These are phyloP conservation scores for Condylostoma magnum DNA, from an alignment of 169 alveolate species.

Conservation along the genomic window DNA sequence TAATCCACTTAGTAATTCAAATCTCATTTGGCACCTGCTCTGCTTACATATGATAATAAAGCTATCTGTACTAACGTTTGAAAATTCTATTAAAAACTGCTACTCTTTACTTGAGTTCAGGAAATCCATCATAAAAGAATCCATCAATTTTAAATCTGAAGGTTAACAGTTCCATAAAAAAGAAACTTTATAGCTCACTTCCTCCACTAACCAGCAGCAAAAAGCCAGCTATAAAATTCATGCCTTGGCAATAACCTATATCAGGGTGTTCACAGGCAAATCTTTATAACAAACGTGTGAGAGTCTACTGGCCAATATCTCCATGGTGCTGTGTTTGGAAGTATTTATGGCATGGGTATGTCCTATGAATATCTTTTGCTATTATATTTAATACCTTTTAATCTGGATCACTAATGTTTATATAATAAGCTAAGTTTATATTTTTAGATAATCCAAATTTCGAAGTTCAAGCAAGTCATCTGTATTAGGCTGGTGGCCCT, in stretches of 20 bases:
- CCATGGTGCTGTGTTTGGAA: too few species aligned
- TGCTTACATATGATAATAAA: neutral
- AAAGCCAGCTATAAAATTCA: conserved; percentile 19
- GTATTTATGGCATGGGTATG: too few species aligned
- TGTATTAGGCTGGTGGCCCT: too few species aligned
- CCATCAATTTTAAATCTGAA: neutral
- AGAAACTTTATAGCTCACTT: neutral
- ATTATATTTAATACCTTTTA: too few species aligned
- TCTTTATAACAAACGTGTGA: too few species aligned
- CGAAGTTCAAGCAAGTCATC: too few species aligned
- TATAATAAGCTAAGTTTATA: too few species aligned
- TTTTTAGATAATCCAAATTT: too few species aligned
- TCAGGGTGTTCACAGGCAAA: too few species aligned
- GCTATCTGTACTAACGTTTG: neutral
- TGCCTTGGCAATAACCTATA: conserved; percentile 30
- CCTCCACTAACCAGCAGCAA: conserved; percentile 6
- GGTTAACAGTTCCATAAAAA: neutral
- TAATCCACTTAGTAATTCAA: conserved; percentile 16
- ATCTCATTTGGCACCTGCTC: neutral
- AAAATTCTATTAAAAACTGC: neutral
- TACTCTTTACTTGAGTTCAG: neutral
- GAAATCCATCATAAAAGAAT: neutral
- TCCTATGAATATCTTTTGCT: conserved; percentile 13
- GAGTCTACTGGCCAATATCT: too few species aligned
- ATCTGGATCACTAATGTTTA: too few species aligned